Conservation (phyloP, 2,329 filamentous ascomycete species). For the Elsinoe perseae region DNA sequence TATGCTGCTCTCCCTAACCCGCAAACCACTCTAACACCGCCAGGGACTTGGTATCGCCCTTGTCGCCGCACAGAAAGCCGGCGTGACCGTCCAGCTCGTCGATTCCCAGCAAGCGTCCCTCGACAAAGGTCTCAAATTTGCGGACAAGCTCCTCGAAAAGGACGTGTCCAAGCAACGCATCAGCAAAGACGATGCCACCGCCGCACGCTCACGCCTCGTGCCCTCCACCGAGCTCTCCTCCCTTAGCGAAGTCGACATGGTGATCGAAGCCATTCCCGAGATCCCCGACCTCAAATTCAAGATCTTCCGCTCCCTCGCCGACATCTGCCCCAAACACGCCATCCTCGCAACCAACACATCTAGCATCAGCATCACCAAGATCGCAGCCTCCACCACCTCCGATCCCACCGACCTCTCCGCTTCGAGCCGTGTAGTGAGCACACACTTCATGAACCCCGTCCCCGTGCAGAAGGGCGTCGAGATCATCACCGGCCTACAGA, state of each 20-base stretch:
- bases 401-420: slow-evolving; percentile 73
- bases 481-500: slow-evolving; percentile 92
- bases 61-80: slow-evolving; percentile 77
- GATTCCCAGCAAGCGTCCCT: slow-evolving; percentile 78
- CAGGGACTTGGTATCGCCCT: slow-evolving; percentile 93
- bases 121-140: slow-evolving; percentile 83
- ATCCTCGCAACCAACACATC: slow-evolving; percentile 96
- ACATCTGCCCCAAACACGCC: slow-evolving; percentile 73
- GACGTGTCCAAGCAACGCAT: slow-evolving; percentile 83
- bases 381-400: slow-evolving; percentile 73
- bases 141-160: slow-evolving; percentile 83
- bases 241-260: slow-evolving; percentile 80
- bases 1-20: slow-evolving; percentile 32
- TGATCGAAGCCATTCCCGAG: slow-evolving; percentile 96
- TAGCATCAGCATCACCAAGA: slow-evolving; percentile 95
- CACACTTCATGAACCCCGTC: slow-evolving; percentile 99
- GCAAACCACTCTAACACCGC: slow-evolving; percentile 19
- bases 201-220: slow-evolving; percentile 60
- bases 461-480: slow-evolving; percentile 95
- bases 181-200: slow-evolving; percentile 70
- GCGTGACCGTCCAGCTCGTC: slow-evolving; percentile 75
- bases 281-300: slow-evolving; percentile 78
- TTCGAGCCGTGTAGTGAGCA: slow-evolving; percentile 82
- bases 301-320: slow-evolving; percentile 76
- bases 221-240: slow-evolving; percentile 67